Evolutionary conservation across 2,329 filamentous ascomycete species (phyloP).

Genomic region (Claviceps pazoutovae): DNA sequence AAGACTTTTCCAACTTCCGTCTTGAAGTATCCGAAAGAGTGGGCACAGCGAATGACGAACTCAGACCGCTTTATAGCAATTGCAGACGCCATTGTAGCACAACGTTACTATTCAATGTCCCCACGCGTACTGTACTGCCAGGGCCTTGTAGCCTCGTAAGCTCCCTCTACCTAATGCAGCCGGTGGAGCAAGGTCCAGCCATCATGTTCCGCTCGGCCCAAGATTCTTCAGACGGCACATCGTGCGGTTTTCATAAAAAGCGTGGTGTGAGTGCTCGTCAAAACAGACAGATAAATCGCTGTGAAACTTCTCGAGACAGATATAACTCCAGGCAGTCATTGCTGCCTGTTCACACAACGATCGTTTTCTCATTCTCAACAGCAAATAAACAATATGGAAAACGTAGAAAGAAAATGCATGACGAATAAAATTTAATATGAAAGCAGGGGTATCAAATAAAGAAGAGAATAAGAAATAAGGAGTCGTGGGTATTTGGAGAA

Average conservation of each 20-base stretch:
- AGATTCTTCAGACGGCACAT: not conserved
- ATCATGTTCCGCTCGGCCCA: not conserved
- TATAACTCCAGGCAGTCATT: not conserved
- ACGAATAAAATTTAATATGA: not conserved
- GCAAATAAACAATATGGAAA: not conserved
- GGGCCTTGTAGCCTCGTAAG: not conserved
- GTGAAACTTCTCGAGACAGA: not conserved
- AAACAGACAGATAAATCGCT: not conserved
- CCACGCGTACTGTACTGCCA: not conserved
- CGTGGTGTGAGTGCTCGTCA: not conserved
- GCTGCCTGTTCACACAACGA: not conserved
- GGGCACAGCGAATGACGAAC: not conserved
- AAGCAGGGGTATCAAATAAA: conserved; percentile 7
- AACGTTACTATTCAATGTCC: not conserved
- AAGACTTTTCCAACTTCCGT: not conserved
- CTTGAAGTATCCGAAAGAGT: not conserved
- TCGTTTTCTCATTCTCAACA: not conserved
- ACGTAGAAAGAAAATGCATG: not conserved
- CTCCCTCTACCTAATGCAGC: not conserved
- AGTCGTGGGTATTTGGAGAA: not conserved
- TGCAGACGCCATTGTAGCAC: not conserved
- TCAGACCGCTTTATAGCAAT: not conserved
- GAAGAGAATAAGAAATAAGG: conserved; percentile 3
- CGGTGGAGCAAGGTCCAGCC: not conserved
- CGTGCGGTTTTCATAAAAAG: not conserved